phyloP scores from a whole-genome alignment of 768 basidiomycete genomes.

The Ramaria rubella region DNA sequence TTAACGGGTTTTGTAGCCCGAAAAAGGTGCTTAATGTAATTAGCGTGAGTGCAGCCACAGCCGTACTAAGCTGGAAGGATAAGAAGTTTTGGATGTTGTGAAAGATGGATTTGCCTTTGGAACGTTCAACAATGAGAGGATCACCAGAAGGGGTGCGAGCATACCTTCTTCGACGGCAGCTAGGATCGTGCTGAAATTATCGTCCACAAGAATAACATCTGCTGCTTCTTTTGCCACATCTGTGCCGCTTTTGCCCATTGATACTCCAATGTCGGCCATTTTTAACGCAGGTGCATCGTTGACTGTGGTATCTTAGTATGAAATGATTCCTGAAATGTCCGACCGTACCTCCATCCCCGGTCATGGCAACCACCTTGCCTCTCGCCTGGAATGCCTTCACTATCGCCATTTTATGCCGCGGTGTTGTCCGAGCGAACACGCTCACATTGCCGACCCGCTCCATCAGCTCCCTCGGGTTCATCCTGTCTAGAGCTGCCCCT shows the following conservation, averaged over 20 bases:
- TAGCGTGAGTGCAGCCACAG: slow-evolving; percentile 91
- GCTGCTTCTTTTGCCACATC: slow-evolving; percentile 99
- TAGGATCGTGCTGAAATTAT: slow-evolving; percentile 92
- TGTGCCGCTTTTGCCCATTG: slow-evolving; percentile 98
- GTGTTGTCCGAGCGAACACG: slow-evolving; percentile 94
- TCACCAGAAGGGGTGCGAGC: slow-evolving; percentile 11
- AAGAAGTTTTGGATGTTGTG: slow-evolving; percentile 99
- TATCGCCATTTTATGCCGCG: slow-evolving; percentile 96
- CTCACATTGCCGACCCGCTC: slow-evolving; percentile 76
- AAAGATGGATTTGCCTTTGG: slow-evolving; percentile 87
- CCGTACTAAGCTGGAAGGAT: slow-evolving; percentile 94
- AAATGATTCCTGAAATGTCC: neutral
- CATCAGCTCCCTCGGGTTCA: slow-evolving; percentile 73
- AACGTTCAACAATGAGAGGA: slow-evolving; percentile 2
- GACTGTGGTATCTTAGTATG: slow-evolving; percentile 36
- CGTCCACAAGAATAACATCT: slow-evolving; percentile 93
- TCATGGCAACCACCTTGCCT: slow-evolving; percentile 93
- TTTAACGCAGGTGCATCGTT: slow-evolving; percentile 96
- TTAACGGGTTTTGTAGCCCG: slow-evolving; percentile 84
- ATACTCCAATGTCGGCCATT: slow-evolving; percentile 96
- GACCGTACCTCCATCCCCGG: slow-evolving; percentile 81
- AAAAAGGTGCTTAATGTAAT: slow-evolving; percentile 93
- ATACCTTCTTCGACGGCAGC: slow-evolving; percentile 90
- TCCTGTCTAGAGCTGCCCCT: slow-evolving; percentile 76
- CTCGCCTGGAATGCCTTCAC: slow-evolving; percentile 88